A percentile compares a stretch with the other conserved stretches of the same genome.
Evolutionary conservation across 768 basidiomycete species (phyloP).

Genomic region (Glaciozyma antarctica): DNA sequence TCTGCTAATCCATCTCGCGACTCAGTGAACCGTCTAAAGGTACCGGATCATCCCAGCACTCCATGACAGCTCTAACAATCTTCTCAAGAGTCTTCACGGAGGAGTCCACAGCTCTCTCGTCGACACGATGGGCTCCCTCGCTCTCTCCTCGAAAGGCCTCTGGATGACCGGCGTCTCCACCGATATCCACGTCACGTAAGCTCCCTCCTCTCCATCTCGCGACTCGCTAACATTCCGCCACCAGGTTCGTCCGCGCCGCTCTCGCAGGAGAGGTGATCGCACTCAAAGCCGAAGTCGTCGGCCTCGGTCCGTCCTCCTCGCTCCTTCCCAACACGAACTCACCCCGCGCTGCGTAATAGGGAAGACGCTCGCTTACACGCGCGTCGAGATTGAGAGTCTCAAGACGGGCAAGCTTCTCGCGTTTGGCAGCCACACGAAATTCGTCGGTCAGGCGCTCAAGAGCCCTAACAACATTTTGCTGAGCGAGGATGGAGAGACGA

Average conservation of each 20-base stretch:
- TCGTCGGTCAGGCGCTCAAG: constrained; percentile 28
- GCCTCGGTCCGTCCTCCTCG: constrained; percentile 10
- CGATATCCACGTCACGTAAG: constrained; percentile 21
- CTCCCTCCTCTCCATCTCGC: neutral
- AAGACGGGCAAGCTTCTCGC: constrained; percentile 31
- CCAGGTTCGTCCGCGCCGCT: constrained; percentile 32
- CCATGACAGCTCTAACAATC: neutral
- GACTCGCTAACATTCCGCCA: too few relatives aligned
- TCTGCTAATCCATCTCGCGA: neutral
- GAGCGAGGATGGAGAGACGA: constrained; percentile 25
- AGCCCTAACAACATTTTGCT: constrained; percentile 28
- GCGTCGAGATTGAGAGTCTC: constrained; percentile 17
- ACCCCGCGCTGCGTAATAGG: constrained; percentile 4
- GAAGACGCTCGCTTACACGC: constrained; percentile 33
- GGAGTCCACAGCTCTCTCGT: constrained; percentile 8
- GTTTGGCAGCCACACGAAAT: constrained; percentile 33
- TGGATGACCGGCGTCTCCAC: constrained; percentile 26
- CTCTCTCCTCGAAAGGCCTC: constrained; percentile 28
- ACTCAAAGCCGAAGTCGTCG: constrained; percentile 24
- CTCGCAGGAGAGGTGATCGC: constrained; percentile 22
- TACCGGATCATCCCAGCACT: neutral
- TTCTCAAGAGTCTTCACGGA: neutral
- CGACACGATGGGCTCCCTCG: constrained; percentile 32
- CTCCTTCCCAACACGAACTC: neutral
- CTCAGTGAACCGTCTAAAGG: constrained; percentile 18